Conservation (phyloP, 805 yeast genomes). For the Martiniozyma abietophila region DNA sequence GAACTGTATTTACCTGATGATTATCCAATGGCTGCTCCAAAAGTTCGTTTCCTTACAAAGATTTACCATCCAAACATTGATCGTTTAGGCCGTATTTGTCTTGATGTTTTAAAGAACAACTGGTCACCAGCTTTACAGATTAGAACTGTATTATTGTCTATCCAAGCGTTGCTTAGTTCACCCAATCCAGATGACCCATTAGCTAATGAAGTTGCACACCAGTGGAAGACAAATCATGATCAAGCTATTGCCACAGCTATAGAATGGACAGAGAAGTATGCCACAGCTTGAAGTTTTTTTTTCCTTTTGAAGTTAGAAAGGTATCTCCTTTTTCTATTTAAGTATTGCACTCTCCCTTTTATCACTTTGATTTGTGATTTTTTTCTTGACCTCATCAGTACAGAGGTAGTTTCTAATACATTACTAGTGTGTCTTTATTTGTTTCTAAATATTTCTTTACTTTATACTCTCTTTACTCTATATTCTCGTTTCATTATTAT, state of each 20-base stretch:
- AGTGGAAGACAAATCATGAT: constrained; percentile 82
- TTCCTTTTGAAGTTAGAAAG: not conserved
- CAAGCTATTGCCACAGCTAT: constrained; percentile 73
- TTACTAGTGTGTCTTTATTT: no score
- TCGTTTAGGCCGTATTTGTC: constrained; percentile 87
- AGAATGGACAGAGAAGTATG: constrained; percentile 63
- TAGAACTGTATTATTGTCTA: constrained; percentile 80
- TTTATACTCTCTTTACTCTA: no score
- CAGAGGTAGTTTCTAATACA: no score
- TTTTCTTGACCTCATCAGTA: no score
- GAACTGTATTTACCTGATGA: constrained; percentile 93
- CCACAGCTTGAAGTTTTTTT: constrained; percentile 21
- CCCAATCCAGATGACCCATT: constrained; percentile 98
- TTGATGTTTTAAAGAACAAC: constrained; percentile 87
- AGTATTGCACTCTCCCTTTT: not conserved
- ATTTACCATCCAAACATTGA: constrained; percentile 97
- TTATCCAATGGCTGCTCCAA: constrained; percentile 97
- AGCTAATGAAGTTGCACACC: constrained; percentile 96
- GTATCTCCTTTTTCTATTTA: not conserved
- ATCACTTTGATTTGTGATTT: not conserved
- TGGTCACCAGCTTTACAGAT: constrained; percentile 99
- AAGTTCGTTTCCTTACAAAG: constrained; percentile 85
- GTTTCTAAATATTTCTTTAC: no score
- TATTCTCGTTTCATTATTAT: not conserved
- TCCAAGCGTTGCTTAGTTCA: constrained; percentile 88